These are phyloP conservation scores for Solanum megistacrolobum DNA, from an alignment of 257 asterid genomes.

Conservation along the genomic window DNA sequence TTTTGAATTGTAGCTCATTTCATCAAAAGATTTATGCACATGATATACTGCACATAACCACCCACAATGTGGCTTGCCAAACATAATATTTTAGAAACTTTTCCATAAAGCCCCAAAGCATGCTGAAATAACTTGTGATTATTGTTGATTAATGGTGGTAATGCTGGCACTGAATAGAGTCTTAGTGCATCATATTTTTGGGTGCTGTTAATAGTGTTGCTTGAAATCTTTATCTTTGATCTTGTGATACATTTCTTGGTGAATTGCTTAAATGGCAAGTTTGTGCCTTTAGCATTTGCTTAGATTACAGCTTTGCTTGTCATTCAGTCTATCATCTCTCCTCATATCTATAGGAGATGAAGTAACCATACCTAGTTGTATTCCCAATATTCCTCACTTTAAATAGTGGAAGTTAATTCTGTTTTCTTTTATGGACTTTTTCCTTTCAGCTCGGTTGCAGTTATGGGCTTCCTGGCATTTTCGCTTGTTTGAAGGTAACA, in stretches of 20 bases:
- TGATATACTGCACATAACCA: background rate
- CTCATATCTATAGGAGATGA: background rate
- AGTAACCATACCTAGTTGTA: background rate
- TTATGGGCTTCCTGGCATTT: conserved; percentile 25
- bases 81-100: background rate
- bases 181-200: background rate
- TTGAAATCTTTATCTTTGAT: background rate
- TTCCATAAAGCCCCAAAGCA: background rate
- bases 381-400: background rate
- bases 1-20: background rate
- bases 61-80: background rate
- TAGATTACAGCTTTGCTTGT: background rate
- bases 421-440: background rate
- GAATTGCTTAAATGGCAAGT: background rate
- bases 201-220: background rate
- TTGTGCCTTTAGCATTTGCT: background rate
- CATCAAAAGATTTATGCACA: background rate
- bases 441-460: conserved; percentile 22
- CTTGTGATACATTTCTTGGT: background rate
- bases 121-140: background rate
- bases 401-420: background rate
- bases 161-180: background rate
- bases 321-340: background rate
- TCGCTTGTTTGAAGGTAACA: conserved; percentile 27
- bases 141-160: background rate